These are phyloP conservation scores for Kalanchoe fedtschenkoi DNA, from an alignment of 164 flowering plant species.

Conservation along the genomic window DNA sequence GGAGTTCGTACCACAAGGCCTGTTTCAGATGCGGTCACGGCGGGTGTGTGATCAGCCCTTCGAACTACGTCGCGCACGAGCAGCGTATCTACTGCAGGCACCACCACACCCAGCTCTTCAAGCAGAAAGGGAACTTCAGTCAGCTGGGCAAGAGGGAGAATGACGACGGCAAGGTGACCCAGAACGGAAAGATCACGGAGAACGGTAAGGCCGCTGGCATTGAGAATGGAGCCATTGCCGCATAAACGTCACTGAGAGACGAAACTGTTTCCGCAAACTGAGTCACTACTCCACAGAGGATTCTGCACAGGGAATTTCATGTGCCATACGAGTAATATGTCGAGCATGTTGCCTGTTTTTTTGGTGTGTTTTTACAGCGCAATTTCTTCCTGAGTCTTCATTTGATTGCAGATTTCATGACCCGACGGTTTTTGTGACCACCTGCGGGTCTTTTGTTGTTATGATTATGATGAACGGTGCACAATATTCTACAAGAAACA, in stretches of 20 bases:
- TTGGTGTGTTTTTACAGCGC: neutral
- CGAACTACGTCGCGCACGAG: conserved; percentile 74
- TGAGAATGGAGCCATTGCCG: neutral
- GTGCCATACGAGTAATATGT: neutral
- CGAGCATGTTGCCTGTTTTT: neutral
- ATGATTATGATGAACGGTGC: neutral
- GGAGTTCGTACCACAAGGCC: conserved; percentile 64
- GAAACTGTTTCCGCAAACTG: neutral
- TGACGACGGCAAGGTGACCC: neutral
- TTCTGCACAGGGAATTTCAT: neutral
- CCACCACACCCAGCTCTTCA: conserved; percentile 77
- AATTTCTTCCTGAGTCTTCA: neutral
- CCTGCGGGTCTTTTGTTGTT: neutral
- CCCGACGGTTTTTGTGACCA: neutral
- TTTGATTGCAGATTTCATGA: neutral
- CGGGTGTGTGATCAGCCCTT: conserved; percentile 78
- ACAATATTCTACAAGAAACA: no score
- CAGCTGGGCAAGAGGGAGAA: conserved; percentile 50
- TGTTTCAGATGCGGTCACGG: conserved; percentile 84
- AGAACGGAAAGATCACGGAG: no score
- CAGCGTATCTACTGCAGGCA: conserved; percentile 70
- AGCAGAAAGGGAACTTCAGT: conserved; percentile 79
- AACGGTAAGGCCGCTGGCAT: neutral
- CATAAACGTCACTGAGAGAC: neutral
- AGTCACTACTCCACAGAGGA: neutral